Conservation (phyloP, 306 rosid genomes). For the Cicer pinnatifidum region DNA sequence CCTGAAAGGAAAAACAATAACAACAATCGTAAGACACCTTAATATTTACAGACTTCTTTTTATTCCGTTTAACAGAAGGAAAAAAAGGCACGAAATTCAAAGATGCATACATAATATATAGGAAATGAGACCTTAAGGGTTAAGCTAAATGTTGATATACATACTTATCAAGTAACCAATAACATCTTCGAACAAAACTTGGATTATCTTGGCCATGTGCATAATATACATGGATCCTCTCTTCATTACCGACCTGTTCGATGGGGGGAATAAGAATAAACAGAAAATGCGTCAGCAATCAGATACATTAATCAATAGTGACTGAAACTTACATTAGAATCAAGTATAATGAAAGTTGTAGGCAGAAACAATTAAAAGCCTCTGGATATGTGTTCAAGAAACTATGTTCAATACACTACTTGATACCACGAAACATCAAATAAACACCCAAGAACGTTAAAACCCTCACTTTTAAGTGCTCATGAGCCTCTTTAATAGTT, state of each 20-base stretch:
- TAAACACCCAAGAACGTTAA: conserved; percentile 23
- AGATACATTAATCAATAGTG: conserved; percentile 31
- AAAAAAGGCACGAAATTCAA: conserved; percentile 8
- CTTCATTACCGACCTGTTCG: conserved; percentile 87
- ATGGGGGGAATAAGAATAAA: conserved; percentile 24
- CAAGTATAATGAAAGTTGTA: conserved; percentile 30
- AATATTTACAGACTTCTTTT: conserved; percentile 11
- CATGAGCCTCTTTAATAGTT: conserved; percentile 97
- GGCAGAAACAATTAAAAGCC: conserved; percentile 11
- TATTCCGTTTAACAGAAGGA: conserved; percentile 21
- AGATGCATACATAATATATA: conserved; percentile 5
- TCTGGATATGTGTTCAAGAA: no score
- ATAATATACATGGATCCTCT: conserved; percentile 95
- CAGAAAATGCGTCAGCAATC: conserved; percentile 25
- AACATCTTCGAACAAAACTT: conserved; percentile 88
- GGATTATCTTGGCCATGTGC: conserved; percentile 86
- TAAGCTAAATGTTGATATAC: conserved; percentile 47
- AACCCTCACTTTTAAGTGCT: conserved; percentile 90
- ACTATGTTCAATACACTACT: conserved; percentile 13
- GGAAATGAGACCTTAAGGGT: conserved; percentile 38
- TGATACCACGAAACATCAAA: conserved; percentile 34
- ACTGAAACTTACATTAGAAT: conserved; percentile 36
- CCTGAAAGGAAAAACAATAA: conserved; percentile 67
- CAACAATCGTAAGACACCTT: conserved; percentile 29
- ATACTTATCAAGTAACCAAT: conserved; percentile 98